Evolutionary conservation across 495 filamentous ascomycete species (phyloP), one percentile per base, ranked within the genome.

Genomic region (Geoglossum glabrum): DNA sequence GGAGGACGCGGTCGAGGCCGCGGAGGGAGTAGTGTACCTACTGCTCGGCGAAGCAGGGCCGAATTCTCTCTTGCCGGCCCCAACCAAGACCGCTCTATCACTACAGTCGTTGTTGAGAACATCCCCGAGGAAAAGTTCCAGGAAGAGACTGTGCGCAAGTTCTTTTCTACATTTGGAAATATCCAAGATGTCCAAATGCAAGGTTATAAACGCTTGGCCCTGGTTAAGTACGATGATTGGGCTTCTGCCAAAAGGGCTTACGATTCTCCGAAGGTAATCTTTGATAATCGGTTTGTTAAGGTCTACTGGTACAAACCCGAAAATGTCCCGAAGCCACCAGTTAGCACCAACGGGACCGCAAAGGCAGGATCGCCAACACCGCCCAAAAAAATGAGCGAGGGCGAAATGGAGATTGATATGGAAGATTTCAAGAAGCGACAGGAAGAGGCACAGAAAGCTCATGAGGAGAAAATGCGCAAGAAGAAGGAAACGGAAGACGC

Each of bases 201-300:
- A 64, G 72, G 80, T 1, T 82, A 85, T 64, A 88, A 86, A 63
- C 76, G 79, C 47, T 68, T 95, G 11, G 90, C 92, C 10, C 72
- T 90, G 46, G 79, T 98, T 62, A 92, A 86, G 60, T 97, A 79
- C 54, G 79, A 81, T 38, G 76, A 73, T 54, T 87, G 84, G 73
- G 75, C 74, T 13, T 72, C 82, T 45, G 92, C 92, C 17, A 81
- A 84, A 61, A 76, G 80, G 19, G 92, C 92, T 1, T 96, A 88
- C 70, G 80, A 82, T 17, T 95, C 87, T 43, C 92, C 92, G 0
- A 94, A 93, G 65, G 86, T 87, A 51, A 87, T 98, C 54, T 98
- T 98, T 63, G 88, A 95, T 61, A 98, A 98, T 61, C 77, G 92
- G 21, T 98, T 98, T 63, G 92, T 98, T 47, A 98, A 95, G 66